Evolutionary conservation across 1,284 basidiomycete species (phyloP), one percentile per base, ranked within the genome.

Genomic region (Porodaedalea pini): DNA sequence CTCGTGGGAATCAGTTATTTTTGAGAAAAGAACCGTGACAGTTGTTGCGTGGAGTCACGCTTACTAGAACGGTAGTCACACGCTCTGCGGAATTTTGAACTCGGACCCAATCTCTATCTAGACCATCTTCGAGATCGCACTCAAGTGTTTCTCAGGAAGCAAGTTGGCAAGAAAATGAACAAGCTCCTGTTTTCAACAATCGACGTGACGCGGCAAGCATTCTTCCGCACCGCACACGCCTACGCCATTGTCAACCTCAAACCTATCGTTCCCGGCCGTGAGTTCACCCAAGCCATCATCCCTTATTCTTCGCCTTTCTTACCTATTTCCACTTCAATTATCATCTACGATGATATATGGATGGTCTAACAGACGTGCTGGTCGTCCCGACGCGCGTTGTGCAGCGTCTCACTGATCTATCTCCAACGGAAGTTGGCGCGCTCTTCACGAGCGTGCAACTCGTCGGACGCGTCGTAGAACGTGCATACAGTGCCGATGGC

Each of bases 181-280:
- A 67, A 71, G 31, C 68, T 89, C 29, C 69, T 92, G 36, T 94
- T 94, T 72, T 90, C 90, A 8, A 84, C 86, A 0, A 88, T 94
- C 57, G 91, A 94, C 64, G 91, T 94, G 10, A 86, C 89, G 4
- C 78, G 81, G 31, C 92, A 94, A 71, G 85, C 81, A 0, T 96
- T 97, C 73, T 89, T 88, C 68, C 79, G 82, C 40, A 81, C 83
- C 0, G 64, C 82, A 0, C 75, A 88, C 11, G 84, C 88, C 0
- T 88, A 83, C 68, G 94, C 90, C 3, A 88, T 96, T 63, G 94
- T 96, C 47, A 97, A 97, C 69, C 81, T 96, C 61, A 96, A 94
- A 67, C 94, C 94, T 1, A 85, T 97, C 62, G 85, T 96, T 8
- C 92, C 92, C 21, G 94, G 94, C 44, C 93, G 93, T 95, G 69